These are phyloP conservation scores for Arthrobotrys sinensis DNA, from an alignment of 2,329 filamentous ascomycete species.

Conservation along the genomic window DNA sequence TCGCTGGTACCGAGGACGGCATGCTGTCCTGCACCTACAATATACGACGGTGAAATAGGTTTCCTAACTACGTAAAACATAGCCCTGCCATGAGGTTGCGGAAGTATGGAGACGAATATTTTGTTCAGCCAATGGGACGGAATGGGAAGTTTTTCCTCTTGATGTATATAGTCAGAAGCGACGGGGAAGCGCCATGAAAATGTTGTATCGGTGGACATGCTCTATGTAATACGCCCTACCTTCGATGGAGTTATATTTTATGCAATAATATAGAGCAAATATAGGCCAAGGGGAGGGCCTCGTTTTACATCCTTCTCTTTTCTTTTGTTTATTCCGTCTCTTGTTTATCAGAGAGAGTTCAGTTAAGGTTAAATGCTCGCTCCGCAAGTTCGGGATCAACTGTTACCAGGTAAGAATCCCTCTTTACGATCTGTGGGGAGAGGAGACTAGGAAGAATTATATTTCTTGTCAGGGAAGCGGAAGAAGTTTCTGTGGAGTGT, in stretches of 20 bases:
- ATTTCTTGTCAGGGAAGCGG: constrained; percentile 50
- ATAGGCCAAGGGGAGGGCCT: constrained; percentile 22
- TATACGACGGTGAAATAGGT: constrained; percentile 48
- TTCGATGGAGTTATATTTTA: constrained; percentile 45
- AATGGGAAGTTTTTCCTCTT: constrained; percentile 12
- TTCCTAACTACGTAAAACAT: constrained; percentile 20
- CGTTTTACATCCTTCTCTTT: constrained; percentile 31
- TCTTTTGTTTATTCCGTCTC: constrained; percentile 21
- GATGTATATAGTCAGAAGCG: constrained; percentile 21
- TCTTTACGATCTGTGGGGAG: constrained; percentile 51
- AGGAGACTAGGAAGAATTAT: constrained; percentile 56
- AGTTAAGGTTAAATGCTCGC: constrained; percentile 56
- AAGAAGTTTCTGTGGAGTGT: constrained; percentile 36
- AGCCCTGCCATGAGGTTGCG: constrained; percentile 16
- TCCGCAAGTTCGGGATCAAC: constrained; percentile 46
- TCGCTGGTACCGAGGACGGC: constrained; percentile 43
- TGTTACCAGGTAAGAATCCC: constrained; percentile 58
- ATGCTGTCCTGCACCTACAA: constrained; percentile 12
- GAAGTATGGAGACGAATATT: constrained; percentile 35
- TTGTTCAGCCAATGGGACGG: constrained; percentile 18
- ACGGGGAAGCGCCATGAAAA: constrained; percentile 12
- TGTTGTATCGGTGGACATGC: constrained; percentile 14
- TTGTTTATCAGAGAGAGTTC: constrained; percentile 10
- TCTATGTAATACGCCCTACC: constrained; percentile 2
- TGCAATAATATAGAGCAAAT: constrained; percentile 32